A percentile compares a stretch with the other conserved stretches of the same genome.
These are phyloP conservation scores for Exophiala xenobiotica DNA, from an alignment of 2,329 filamentous ascomycete species.

Conservation along the genomic window DNA sequence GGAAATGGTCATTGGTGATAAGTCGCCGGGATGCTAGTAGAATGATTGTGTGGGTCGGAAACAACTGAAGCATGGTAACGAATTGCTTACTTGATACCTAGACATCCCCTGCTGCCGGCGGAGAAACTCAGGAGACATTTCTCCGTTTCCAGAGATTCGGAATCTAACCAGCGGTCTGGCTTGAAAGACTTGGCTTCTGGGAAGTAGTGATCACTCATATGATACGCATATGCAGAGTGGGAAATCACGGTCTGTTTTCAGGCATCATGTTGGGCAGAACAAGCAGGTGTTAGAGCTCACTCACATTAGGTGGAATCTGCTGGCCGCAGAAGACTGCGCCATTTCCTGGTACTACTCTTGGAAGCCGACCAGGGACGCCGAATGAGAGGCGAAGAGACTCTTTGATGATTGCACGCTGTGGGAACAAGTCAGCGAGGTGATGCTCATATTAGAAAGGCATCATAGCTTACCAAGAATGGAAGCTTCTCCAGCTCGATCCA, in stretches of 20 bases:
- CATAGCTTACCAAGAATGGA: constrained; percentile 3
- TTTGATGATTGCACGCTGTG: constrained; percentile 14
- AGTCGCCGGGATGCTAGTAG: too few relatives aligned
- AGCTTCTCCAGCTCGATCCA: constrained; percentile 12
- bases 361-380: constrained; percentile 8
- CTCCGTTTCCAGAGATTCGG: not conserved
- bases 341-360: not conserved
- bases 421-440: not conserved
- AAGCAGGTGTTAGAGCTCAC: not conserved
- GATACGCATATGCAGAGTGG: not conserved
- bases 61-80: not conserved
- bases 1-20: too few relatives aligned
- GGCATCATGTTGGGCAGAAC: not conserved
- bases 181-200: not conserved
- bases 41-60: not conserved
- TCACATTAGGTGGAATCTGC: constrained; percentile 14
- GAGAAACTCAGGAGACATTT: not conserved
- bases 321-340: not conserved
- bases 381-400: constrained; percentile 13
- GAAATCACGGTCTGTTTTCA: not conserved
- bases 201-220: not conserved
- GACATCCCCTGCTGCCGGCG: not conserved
- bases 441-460: not conserved
- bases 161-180: not conserved
- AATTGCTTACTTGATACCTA: not conserved